A percentile compares a stretch with the other conserved stretches of the same genome.
Conservation (phyloP, 2,329 filamentous ascomycete genomes). For the Exophiala aquamarina region DNA sequence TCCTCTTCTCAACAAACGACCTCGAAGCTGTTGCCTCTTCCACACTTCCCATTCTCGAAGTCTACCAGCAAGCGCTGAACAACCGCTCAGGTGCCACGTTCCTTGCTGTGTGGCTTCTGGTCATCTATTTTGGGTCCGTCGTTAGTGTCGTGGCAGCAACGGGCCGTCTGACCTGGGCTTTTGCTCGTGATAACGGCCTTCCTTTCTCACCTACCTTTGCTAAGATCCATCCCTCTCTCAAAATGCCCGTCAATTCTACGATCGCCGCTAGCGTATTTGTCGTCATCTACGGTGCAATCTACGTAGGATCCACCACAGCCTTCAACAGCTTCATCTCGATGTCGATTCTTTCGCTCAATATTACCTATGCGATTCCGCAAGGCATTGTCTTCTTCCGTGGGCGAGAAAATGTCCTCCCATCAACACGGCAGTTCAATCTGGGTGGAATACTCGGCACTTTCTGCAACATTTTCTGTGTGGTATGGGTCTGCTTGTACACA, state of each 20-base stretch:
- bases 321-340: slow-evolving; percentile 31
- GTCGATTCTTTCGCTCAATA: slow-evolving; percentile 18
- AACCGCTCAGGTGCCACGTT: slow-evolving; percentile 19
- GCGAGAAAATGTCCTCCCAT: slow-evolving; percentile 31
- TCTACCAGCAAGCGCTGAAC: slow-evolving; percentile 26
- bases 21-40: slow-evolving; percentile 20
- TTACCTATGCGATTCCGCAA: slow-evolving; percentile 31
- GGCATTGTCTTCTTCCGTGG: slow-evolving; percentile 43
- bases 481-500: slow-evolving; percentile 31
- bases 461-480: slow-evolving; percentile 35
- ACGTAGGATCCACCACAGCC: slow-evolving; percentile 24
- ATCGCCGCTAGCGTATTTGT: slow-evolving; percentile 35
- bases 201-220: slow-evolving; percentile 42
- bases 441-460: slow-evolving; percentile 32
- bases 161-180: slow-evolving; percentile 53
- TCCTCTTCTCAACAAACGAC: slow-evolving; percentile 28
- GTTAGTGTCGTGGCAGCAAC: slow-evolving; percentile 53
- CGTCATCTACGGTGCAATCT: slow-evolving; percentile 38
- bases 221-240: slow-evolving; percentile 33
- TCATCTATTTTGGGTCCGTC: slow-evolving; percentile 47
- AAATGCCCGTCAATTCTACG: slow-evolving; percentile 40
- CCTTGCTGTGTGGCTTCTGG: slow-evolving; percentile 24
- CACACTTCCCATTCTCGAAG: slow-evolving; percentile 22
- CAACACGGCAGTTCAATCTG: slow-evolving; percentile 11
- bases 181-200: slow-evolving; percentile 51